Evolutionary conservation across 768 basidiomycete genomes (phyloP).

Genomic region (Lyophyllum atratum): DNA sequence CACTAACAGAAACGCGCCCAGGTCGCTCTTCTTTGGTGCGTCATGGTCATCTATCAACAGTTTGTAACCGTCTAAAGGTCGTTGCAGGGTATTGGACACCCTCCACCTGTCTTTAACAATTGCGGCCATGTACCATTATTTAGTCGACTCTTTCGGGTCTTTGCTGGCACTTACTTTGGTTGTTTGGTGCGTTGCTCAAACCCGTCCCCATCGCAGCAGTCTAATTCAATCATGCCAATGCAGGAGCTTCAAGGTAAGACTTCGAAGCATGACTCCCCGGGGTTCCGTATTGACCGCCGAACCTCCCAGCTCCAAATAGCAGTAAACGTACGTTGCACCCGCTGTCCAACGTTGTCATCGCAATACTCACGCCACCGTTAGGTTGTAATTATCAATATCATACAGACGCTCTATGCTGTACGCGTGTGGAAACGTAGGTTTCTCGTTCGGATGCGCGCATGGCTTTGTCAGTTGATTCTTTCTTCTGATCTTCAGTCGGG

Average conservation of each 20-base stretch:
- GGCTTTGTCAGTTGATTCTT: background rate
- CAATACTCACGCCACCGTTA: background rate
- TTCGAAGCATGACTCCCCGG: background rate
- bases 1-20: background rate
- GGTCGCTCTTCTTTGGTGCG: constrained; percentile 25
- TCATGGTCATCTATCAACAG: background rate
- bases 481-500: constrained; percentile 12
- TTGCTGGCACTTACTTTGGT: constrained; percentile 10
- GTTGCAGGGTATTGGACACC: constrained; percentile 22
- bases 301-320: constrained; percentile 21
- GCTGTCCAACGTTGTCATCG: background rate
- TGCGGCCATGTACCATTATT: constrained; percentile 30
- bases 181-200: constrained; percentile 8
- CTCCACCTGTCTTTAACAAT: constrained; percentile 26
- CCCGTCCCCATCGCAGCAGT: background rate
- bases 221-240: background rate
- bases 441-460: background rate
- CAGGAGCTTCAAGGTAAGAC: constrained; percentile 25
- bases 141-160: constrained; percentile 25
- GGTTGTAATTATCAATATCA: constrained; percentile 27
- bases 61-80: background rate
- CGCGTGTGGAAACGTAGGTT: constrained; percentile 32
- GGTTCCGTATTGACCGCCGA: background rate
- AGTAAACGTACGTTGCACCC: constrained; percentile 20
- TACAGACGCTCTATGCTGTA: constrained; percentile 30